Evolutionary conservation across 2,329 filamentous ascomycete genomes (phyloP).

Genomic region (Beauveria varroae): DNA sequence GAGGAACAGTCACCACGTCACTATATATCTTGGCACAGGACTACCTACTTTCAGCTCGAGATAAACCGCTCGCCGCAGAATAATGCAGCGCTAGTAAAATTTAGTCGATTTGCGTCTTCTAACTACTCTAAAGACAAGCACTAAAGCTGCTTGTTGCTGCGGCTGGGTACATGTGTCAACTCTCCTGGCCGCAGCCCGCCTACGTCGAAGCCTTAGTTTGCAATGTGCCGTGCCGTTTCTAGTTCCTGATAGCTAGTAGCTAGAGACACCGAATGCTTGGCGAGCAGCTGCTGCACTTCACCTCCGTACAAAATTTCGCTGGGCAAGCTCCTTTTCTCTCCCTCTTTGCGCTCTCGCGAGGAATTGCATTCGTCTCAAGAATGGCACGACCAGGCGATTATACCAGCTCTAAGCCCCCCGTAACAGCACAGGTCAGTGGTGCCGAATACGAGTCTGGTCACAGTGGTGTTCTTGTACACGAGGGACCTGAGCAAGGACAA

Average conservation of each 20-base stretch:
- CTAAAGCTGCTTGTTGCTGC: background rate
- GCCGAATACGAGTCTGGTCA: background rate
- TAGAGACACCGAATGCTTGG: background rate
- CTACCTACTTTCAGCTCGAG: background rate
- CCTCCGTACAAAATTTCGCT: background rate
- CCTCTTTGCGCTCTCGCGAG: background rate
- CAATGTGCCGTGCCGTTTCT: background rate
- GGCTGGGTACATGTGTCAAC: background rate
- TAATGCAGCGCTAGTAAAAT: background rate
- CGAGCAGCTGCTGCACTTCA: background rate
- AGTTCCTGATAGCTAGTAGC: background rate
- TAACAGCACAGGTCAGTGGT: background rate
- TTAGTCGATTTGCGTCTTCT: too few species aligned
- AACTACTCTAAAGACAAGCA: too few species aligned
- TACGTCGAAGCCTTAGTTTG: constrained; percentile 13
- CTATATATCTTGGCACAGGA: background rate
- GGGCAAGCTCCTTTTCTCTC: background rate
- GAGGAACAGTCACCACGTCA: background rate
- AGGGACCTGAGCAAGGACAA: background rate
- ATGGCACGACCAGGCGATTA: background rate
- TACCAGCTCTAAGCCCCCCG: background rate
- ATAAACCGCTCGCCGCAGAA: background rate
- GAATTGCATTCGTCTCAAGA: background rate
- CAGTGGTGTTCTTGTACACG: background rate
- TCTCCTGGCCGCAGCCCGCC: background rate